A percentile compares a stretch with the other conserved stretches of the same genome.
These are phyloP conservation scores for Thelonectria discophora DNA, from an alignment of 2,329 filamentous ascomycete species.

Conservation along the genomic window DNA sequence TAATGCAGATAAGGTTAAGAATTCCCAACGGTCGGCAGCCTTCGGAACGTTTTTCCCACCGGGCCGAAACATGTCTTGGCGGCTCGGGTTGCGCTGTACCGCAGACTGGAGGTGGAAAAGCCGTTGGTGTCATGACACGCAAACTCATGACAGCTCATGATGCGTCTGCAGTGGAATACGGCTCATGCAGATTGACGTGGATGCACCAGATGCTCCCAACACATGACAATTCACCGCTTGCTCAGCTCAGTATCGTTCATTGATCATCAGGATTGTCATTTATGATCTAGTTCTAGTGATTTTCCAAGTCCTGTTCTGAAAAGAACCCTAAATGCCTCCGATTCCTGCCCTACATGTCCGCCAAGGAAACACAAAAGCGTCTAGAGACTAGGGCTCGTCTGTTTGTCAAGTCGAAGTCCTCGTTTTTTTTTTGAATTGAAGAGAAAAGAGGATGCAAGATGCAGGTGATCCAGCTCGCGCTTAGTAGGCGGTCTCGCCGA, in stretches of 20 bases:
- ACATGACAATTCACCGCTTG: not conserved
- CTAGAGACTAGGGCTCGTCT: not conserved
- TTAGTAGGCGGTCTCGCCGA: slow-evolving; percentile 37
- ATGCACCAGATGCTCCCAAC: too few species aligned
- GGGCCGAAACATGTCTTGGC: not conserved
- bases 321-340: not conserved
- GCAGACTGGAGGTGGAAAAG: not conserved
- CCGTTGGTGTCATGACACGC: not conserved
- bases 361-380: not conserved
- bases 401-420: not conserved
- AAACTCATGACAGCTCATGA: not conserved
- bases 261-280: not conserved
- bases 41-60: not conserved
- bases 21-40: not conserved
- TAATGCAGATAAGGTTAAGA: not conserved
- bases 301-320: not conserved
- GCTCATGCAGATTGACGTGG: too few species aligned
- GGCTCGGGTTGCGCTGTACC: not conserved
- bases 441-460: not conserved
- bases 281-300: not conserved
- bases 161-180: not conserved
- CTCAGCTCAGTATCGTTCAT: not conserved
- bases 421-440: not conserved
- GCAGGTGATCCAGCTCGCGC: not conserved
- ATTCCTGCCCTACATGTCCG: not conserved